Conservation (phyloP, 129 eudicot species). For the Tanacetum coccineum region DNA sequence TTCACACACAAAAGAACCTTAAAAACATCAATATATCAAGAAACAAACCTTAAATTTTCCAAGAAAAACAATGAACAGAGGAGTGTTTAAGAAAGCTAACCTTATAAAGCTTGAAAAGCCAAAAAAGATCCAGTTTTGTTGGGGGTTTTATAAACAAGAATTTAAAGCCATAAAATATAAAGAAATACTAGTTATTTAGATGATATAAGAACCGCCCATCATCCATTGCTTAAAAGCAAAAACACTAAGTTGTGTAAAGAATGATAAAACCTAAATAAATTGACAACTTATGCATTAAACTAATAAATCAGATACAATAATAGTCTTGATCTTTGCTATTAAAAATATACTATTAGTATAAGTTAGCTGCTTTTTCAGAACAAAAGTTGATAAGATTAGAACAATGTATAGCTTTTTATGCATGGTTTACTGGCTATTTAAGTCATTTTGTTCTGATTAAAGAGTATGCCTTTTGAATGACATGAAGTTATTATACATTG, state of each 20-base stretch:
- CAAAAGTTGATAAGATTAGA: slow-evolving; percentile 8
- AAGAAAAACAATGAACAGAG: not conserved
- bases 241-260: slow-evolving; percentile 33
- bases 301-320: slow-evolving; percentile 20
- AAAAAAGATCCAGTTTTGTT: slow-evolving; percentile 33
- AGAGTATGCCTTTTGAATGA: slow-evolving; percentile 33
- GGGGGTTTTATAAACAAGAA: slow-evolving; percentile 33
- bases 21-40: slow-evolving; percentile 3
- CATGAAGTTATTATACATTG: slow-evolving; percentile 25
- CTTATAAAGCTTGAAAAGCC: slow-evolving; percentile 31
- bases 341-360: slow-evolving; percentile 9
- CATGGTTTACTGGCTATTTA: not conserved
- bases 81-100: slow-evolving; percentile 19
- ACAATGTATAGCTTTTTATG: slow-evolving; percentile 3
- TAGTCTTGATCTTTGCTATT: slow-evolving; percentile 13
- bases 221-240: slow-evolving; percentile 38
- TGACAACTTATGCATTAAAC: slow-evolving; percentile 35
- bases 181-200: slow-evolving; percentile 4
- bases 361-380: slow-evolving; percentile 17
- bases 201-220: slow-evolving; percentile 27
- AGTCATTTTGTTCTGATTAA: slow-evolving; percentile 4
- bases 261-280: slow-evolving; percentile 37
- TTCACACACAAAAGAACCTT: slow-evolving; percentile 10
- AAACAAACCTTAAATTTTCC: not conserved
- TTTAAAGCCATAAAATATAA: too few relatives aligned